Percentiles rank a stretch among this genome's conserved stretches.
Conservation (phyloP, 495 filamentous ascomycete genomes). For the Echria macrotheca region DNA sequence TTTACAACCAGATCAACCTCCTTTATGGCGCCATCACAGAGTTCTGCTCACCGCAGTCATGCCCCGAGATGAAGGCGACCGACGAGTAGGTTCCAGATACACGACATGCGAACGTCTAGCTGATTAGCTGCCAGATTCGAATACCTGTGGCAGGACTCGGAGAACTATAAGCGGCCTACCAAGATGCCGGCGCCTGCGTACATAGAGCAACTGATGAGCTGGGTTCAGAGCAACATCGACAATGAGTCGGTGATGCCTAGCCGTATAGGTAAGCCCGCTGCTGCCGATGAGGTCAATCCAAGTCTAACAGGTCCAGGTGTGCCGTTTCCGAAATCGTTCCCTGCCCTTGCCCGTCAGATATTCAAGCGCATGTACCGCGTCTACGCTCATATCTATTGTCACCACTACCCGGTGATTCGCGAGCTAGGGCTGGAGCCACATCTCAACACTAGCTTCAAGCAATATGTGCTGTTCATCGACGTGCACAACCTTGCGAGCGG, state of each 20-base stretch:
- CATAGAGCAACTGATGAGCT: slow-evolving; percentile 94
- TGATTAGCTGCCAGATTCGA: slow-evolving; percentile 64
- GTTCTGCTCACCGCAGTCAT: slow-evolving; percentile 94
- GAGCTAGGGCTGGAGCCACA: slow-evolving; percentile 94
- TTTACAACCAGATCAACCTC: slow-evolving; percentile 99
- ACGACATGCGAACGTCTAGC: neutral
- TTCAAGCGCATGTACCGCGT: slow-evolving; percentile 99
- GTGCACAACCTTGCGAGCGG: slow-evolving; percentile 83
- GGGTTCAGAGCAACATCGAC: slow-evolving; percentile 93
- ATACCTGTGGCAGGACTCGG: slow-evolving; percentile 95
- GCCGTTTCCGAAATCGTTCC: slow-evolving; percentile 91
- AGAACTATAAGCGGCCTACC: slow-evolving; percentile 88
- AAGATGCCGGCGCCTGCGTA: slow-evolving; percentile 98
- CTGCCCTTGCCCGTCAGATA: slow-evolving; percentile 78
- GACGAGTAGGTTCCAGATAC: slow-evolving; percentile 68
- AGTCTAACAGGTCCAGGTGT: slow-evolving; percentile 54
- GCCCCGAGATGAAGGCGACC: slow-evolving; percentile 98
- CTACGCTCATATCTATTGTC: slow-evolving; percentile 99
- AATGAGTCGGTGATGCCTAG: slow-evolving; percentile 93
- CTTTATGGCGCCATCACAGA: slow-evolving; percentile 98
- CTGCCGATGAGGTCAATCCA: neutral
- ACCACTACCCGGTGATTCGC: slow-evolving; percentile 95
- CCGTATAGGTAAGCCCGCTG: slow-evolving; percentile 61
- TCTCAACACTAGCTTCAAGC: slow-evolving; percentile 98
- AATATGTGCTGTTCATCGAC: slow-evolving; percentile 95